Conservation (phyloP, 2,329 filamentous ascomycete genomes). For the Aureobasidium uvarum region DNA sequence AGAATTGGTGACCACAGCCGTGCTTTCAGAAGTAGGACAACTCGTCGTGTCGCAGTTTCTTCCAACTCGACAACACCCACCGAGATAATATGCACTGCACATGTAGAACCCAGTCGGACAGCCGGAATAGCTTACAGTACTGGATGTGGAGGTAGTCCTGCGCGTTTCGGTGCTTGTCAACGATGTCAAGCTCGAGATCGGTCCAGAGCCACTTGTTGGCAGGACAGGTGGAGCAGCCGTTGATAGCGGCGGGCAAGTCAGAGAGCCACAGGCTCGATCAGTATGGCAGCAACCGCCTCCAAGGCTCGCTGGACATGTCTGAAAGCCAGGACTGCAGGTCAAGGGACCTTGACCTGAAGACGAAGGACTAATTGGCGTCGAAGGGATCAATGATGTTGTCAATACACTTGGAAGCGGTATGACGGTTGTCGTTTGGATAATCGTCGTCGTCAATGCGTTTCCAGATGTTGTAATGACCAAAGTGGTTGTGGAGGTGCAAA, state of each 20-base stretch:
- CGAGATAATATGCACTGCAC: slow-evolving; percentile 75
- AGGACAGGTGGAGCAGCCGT: slow-evolving; percentile 36
- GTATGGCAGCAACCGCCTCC: slow-evolving; percentile 52
- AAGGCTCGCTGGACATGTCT: slow-evolving; percentile 47
- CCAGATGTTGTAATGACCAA: slow-evolving; percentile 27
- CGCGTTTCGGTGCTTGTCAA: slow-evolving; percentile 28
- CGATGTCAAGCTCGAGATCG: slow-evolving; percentile 35
- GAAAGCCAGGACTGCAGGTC: slow-evolving; percentile 47
- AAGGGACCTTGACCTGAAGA: slow-evolving; percentile 23
- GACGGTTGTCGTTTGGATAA: slow-evolving; percentile 27
- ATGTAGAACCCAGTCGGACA: slow-evolving; percentile 93
- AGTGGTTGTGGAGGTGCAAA: slow-evolving; percentile 35
- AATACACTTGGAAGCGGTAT: slow-evolving; percentile 15
- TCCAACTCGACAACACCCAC: slow-evolving; percentile 85
- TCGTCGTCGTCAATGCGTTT: slow-evolving; percentile 27
- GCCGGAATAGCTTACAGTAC: slow-evolving; percentile 37
- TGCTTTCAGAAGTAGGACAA: slow-evolving; percentile 64
- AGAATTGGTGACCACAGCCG: slow-evolving; percentile 62
- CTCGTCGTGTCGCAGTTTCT: slow-evolving; percentile 78
- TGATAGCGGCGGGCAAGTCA: slow-evolving; percentile 15
- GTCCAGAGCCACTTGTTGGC: slow-evolving; percentile 43
- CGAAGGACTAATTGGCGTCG: slow-evolving; percentile 24
- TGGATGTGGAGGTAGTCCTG: slow-evolving; percentile 22
- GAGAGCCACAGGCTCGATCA: slow-evolving; percentile 45
- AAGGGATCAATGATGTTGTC: not conserved